phyloP scores from a whole-genome alignment of 164 flowering plant species.

The Paratinospora sagittata region DNA sequence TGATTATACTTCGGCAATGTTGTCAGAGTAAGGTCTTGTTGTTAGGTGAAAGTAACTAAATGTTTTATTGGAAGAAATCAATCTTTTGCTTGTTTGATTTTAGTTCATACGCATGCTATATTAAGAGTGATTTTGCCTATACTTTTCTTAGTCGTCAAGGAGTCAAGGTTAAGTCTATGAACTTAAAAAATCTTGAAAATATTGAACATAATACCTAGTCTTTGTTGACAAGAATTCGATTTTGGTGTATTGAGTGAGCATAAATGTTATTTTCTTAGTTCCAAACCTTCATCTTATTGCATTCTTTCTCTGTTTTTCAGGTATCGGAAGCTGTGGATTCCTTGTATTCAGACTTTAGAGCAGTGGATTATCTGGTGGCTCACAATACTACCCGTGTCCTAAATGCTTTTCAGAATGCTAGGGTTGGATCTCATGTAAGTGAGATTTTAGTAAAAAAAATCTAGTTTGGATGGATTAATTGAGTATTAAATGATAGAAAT shows the following conservation, averaged over 20 bases:
- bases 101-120: not conserved
- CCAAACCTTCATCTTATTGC: constrained; percentile 2
- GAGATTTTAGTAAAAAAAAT: not conserved
- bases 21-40: not conserved
- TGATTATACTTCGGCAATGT: not conserved
- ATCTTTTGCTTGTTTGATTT: not conserved
- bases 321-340: constrained; percentile 68
- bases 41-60: too few relatives aligned
- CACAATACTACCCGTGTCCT: constrained; percentile 63
- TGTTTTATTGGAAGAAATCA: not conserved
- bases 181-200: not conserved
- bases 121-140: not conserved
- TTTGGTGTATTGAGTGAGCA: not conserved
- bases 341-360: constrained; percentile 60
- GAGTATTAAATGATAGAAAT: not conserved
- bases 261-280: not conserved
- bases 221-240: not conserved
- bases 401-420: constrained; percentile 67
- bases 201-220: not conserved
- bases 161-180: not conserved
- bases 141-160: not conserved
- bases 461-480: not conserved
- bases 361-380: constrained; percentile 78
- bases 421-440: constrained; percentile 83
- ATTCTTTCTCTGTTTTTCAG: constrained; percentile 26